A percentile compares a stretch with the other conserved stretches of the same genome.
These are phyloP conservation scores for Lipomyces yamanashiensis DNA, from an alignment of 805 yeast genomes.

Conservation along the genomic window DNA sequence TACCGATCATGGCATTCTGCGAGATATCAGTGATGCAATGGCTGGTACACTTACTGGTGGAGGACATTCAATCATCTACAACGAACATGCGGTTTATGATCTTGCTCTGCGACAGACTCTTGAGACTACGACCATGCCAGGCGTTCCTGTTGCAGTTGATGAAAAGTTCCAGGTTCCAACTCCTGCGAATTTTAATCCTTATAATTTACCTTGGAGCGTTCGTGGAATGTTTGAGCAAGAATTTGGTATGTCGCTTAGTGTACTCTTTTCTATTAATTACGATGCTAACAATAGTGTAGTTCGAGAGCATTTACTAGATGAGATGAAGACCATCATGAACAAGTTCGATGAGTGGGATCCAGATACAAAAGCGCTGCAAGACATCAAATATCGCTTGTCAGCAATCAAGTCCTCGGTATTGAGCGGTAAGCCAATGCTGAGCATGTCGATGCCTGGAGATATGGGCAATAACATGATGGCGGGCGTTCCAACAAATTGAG, in stretches of 20 bases:
- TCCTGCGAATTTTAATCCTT: slow-evolving; percentile 73
- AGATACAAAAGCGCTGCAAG: slow-evolving; percentile 77
- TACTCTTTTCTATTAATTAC: slow-evolving; percentile 39
- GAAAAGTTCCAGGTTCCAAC: slow-evolving; percentile 58
- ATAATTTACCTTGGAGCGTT: slow-evolving; percentile 88
- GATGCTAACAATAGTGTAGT: slow-evolving; percentile 38
- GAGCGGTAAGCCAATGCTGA: slow-evolving; percentile 7
- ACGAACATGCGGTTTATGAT: slow-evolving; percentile 82
- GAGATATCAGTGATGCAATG: slow-evolving; percentile 75
- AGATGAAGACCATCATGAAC: slow-evolving; percentile 62
- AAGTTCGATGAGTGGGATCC: slow-evolving; percentile 90
- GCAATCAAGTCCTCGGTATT: slow-evolving; percentile 23
- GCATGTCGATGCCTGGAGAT: background rate
- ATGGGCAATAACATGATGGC: background rate
- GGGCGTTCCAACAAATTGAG: background rate
- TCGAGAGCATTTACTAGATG: slow-evolving; percentile 49
- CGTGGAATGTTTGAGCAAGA: slow-evolving; percentile 78
- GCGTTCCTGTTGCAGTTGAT: slow-evolving; percentile 39
- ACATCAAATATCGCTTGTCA: slow-evolving; percentile 74
- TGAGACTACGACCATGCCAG: slow-evolving; percentile 67
- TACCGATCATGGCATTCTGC: slow-evolving; percentile 83
- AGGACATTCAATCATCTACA: slow-evolving; percentile 90
- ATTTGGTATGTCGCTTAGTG: slow-evolving; percentile 42
- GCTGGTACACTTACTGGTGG: slow-evolving; percentile 95
- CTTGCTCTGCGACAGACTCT: slow-evolving; percentile 74